Evolutionary conservation across 2,329 filamentous ascomycete species (phyloP), one percentile per base, ranked within the genome.

Genomic region (Tolypocladium ovalisporum): DNA sequence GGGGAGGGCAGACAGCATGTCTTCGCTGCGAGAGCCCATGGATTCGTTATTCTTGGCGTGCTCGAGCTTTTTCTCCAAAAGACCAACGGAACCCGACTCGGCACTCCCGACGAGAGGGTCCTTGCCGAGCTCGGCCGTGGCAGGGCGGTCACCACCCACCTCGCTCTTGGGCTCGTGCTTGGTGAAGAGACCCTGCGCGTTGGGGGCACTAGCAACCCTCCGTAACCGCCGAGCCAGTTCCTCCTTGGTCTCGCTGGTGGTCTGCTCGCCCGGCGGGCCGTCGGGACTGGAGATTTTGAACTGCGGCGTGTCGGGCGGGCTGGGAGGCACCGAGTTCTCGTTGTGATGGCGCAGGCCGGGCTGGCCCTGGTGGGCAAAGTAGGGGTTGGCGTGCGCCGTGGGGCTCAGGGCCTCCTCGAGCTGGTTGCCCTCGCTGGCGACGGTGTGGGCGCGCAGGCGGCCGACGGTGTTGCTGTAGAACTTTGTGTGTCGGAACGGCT

Each of bases 321-420:
- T 96, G 15, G 91, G 90, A 17, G 94, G 92, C 39, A 96, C 89
- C 62, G 91, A 97, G 67, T 87, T 89, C 64, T 94, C 90, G 72
- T 97, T 96, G 76, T 95, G 91, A 76, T 99, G 94, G 69, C 93
- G 87, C 66, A 97, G 79, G 62, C 90, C 89, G 4, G 94, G 94
- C 65, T 91, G 91, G 58, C 94, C 94, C 75, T 99, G 94, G 71
- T 97, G 94, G 63, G 86, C 89, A 73, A 97, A 99, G 75, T 99
- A 99, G 22, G 94, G 94, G 71, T 99, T 99, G 62, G 91, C 93
- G 68, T 93, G 86, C 55, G 92, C 93, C 5, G 91, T 97, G 32
- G 94, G 94, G 68, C 92, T 96, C 67, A 96, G 80, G 60, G 84
- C 79, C 72, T 97, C 92, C 64, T 97, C 93, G 62, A 97, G 81